A percentile compares a stretch with the other conserved stretches of the same genome.
phyloP scores from a whole-genome alignment of 1,139 yeast genomes.

The Entelexis paramagnoliae region DNA sequence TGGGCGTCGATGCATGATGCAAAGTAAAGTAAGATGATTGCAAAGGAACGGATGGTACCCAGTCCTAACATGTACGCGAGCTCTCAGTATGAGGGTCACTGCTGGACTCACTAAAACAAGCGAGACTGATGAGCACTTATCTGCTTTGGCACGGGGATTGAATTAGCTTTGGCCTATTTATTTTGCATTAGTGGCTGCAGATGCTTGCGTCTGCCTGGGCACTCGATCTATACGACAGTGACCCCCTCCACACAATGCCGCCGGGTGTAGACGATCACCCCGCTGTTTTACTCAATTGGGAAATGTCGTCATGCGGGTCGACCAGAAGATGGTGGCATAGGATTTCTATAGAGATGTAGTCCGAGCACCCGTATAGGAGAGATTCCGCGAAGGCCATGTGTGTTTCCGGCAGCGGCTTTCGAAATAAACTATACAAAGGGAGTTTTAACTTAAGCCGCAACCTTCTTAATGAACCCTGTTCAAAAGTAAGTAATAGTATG shows the following conservation, averaged over 20 bases:
- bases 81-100: background rate
- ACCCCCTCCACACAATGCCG: background rate
- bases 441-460: slow-evolving; percentile 4
- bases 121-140: background rate
- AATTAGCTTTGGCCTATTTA: slow-evolving; percentile 2
- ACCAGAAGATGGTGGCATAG: background rate
- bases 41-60: background rate
- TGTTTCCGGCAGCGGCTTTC: background rate
- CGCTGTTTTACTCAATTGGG: background rate
- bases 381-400: background rate
- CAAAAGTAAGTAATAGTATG: background rate
- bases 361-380: background rate
- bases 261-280: background rate
- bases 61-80: background rate
- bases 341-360: no score
- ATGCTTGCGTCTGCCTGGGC: background rate
- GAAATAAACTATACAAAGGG: background rate
- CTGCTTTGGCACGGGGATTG: background rate
- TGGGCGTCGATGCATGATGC: slow-evolving; percentile 16
- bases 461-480: slow-evolving; percentile 2
- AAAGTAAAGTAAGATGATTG: background rate
- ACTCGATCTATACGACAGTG: slow-evolving; percentile 3
- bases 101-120: background rate
- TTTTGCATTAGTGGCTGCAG: slow-evolving; percentile 7
- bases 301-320: background rate